phyloP scores from a whole-genome alignment of 768 basidiomycete species.

The Phylloporus scabripes region DNA sequence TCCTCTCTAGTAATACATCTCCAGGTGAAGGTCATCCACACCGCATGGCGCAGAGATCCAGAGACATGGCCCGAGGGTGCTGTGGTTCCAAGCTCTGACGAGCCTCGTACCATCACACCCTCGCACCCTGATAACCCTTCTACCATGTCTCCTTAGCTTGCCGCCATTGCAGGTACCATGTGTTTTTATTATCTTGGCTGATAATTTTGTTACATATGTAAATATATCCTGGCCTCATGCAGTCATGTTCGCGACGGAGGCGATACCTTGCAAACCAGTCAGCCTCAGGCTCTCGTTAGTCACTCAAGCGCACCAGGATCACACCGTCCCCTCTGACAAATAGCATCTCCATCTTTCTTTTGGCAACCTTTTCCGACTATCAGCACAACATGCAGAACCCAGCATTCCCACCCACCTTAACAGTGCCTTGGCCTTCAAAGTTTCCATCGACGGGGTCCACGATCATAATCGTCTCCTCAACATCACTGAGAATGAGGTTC shows the following conservation, averaged over 20 bases:
- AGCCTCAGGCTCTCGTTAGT: slow-evolving; percentile 2
- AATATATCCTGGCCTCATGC: slow-evolving; percentile 29
- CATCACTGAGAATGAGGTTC: slow-evolving; percentile 97
- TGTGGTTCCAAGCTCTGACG: slow-evolving; percentile 58
- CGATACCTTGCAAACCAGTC: slow-evolving; percentile 53
- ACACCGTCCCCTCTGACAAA: slow-evolving; percentile 98
- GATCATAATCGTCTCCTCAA: slow-evolving; percentile 95
- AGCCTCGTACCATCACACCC: slow-evolving; percentile 26
- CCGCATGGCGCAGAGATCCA: slow-evolving; percentile 67
- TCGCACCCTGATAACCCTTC: not conserved
- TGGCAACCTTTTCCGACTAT: slow-evolving; percentile 59
- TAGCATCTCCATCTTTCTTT: slow-evolving; percentile 95
- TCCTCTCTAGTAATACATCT: slow-evolving; percentile 4
- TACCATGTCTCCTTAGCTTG: not conserved
- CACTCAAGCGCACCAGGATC: slow-evolving; percentile 63
- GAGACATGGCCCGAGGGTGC: slow-evolving; percentile 68
- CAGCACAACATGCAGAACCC: not conserved
- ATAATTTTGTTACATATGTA: slow-evolving; percentile 16
- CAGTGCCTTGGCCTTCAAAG: slow-evolving; percentile 50
- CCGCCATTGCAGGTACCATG: too few species aligned
- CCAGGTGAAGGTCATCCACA: slow-evolving; percentile 69
- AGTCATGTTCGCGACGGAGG: slow-evolving; percentile 68
- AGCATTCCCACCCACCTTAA: slow-evolving; percentile 50
- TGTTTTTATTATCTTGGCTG: slow-evolving; percentile 2
- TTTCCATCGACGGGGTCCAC: slow-evolving; percentile 79